Evolutionary conservation across 768 basidiomycete genomes (phyloP).

Genomic region (Russula brevipes): DNA sequence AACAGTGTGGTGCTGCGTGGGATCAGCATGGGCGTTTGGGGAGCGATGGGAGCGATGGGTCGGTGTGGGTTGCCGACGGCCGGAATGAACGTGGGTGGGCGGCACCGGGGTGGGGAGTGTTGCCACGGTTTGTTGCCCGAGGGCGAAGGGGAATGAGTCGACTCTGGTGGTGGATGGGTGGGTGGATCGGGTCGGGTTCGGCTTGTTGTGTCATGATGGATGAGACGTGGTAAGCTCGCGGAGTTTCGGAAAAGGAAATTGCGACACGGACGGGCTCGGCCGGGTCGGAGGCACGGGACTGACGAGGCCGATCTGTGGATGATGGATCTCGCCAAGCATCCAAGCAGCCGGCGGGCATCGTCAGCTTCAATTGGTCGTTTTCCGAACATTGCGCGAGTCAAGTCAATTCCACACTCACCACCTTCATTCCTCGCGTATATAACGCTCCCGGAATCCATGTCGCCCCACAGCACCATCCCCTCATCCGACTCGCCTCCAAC

Average conservation of each 20-base stretch:
- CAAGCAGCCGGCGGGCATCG: neutral
- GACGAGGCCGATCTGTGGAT: neutral
- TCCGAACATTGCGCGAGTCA: neutral
- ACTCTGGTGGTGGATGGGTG: neutral
- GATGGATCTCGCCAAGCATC: neutral
- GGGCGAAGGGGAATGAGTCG: too few relatives aligned
- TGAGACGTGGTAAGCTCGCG: neutral
- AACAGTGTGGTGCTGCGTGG: neutral
- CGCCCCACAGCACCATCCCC: conserved; percentile 18
- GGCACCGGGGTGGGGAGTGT: neutral
- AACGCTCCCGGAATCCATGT: conserved; percentile 8
- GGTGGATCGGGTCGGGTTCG: neutral
- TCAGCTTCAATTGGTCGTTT: neutral
- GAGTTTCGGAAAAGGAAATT: conserved; percentile 8
- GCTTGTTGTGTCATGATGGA: conserved; percentile 10
- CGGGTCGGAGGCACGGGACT: conserved; percentile 2
- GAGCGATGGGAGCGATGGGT: too few relatives aligned
- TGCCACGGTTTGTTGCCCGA: too few relatives aligned
- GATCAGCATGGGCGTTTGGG: neutral
- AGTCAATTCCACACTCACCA: neutral
- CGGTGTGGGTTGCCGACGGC: neutral
- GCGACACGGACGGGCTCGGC: conserved; percentile 1
- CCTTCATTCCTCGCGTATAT: conserved; percentile 28
- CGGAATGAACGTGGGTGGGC: conserved; percentile 10
- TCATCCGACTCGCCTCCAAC: conserved; percentile 3